These are phyloP conservation scores for Celoporthe dispersa DNA, from an alignment of 2,329 filamentous ascomycete species.

Conservation along the genomic window DNA sequence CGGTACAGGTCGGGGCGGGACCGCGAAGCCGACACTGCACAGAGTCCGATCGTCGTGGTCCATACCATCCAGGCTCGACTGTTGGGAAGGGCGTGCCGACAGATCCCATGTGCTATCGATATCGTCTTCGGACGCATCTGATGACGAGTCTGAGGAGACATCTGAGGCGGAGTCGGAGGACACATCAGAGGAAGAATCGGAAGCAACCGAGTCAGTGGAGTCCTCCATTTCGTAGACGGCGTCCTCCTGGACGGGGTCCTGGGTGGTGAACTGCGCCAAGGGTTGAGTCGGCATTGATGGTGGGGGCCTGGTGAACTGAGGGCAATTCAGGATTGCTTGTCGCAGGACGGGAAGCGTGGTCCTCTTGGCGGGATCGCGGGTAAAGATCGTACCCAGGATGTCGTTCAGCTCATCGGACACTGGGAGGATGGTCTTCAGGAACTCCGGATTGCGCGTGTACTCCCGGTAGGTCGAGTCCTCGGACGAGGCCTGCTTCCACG, in stretches of 20 bases:
- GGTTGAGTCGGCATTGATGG: not conserved
- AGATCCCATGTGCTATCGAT: not conserved
- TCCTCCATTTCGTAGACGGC: not conserved
- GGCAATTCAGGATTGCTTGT: slow-evolving; percentile 75
- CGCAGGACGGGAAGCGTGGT: slow-evolving; percentile 82
- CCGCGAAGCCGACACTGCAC: not conserved
- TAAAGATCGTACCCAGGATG: slow-evolving; percentile 87
- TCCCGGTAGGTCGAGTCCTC: slow-evolving; percentile 96
- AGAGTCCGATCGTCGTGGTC: not conserved
- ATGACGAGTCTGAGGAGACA: not conserved
- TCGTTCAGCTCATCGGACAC: slow-evolving; percentile 86
- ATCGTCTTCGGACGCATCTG: not conserved
- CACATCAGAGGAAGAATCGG: not conserved
- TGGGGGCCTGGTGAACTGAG: slow-evolving; percentile 63
- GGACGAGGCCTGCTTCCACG: slow-evolving; percentile 94
- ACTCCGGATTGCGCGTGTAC: slow-evolving; percentile 82
- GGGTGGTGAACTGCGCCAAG: not conserved
- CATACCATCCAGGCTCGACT: not conserved
- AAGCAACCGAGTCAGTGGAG: not conserved
- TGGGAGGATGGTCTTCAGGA: slow-evolving; percentile 90
- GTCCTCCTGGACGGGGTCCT: not conserved
- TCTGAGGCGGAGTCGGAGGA: not conserved
- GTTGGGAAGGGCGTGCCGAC: not conserved
- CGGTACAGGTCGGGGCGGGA: not conserved
- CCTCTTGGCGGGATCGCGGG: slow-evolving; percentile 79